Conservation (phyloP, 371 early-diverging fungal genomes). For the Mucor indicus region DNA sequence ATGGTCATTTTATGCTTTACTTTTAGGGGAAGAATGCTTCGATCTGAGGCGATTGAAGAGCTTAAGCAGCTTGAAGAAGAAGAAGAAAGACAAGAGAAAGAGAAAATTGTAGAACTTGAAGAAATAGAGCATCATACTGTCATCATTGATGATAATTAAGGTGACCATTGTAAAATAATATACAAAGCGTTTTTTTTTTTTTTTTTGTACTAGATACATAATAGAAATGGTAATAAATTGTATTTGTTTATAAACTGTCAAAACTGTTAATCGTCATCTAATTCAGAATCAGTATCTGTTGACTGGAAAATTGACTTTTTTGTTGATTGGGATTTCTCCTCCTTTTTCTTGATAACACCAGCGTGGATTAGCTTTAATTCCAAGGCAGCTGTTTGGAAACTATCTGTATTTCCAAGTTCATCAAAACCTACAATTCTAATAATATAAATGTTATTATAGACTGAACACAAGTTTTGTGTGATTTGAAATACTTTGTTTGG, state of each 20-base stretch:
- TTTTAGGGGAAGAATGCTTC: conserved; percentile 22
- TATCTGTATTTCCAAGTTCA: conserved; percentile 86
- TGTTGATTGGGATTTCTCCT: conserved; percentile 1
- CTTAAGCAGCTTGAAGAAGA: conserved; percentile 1
- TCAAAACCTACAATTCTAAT: conserved; percentile 92
- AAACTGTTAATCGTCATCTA: conserved; percentile 16
- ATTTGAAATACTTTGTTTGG: conserved; percentile 27
- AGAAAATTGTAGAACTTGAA: neutral
- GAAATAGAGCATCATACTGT: neutral
- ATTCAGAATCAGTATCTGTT: conserved; percentile 33
- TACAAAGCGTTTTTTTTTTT: too few species aligned
- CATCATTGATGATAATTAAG: too few species aligned
- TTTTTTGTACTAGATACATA: too few species aligned
- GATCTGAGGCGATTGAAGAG: conserved; percentile 17
- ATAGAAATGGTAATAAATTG: conserved; percentile 2
- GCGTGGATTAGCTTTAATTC: conserved; percentile 72
- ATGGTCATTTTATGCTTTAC: conserved; percentile 16
- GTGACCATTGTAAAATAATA: too few species aligned
- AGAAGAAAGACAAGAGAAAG: too few species aligned
- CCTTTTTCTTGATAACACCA: conserved; percentile 40
- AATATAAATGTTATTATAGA: neutral
- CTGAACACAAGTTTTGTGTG: neutral
- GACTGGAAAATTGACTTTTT: conserved; percentile 41
- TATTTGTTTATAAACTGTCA: neutral
- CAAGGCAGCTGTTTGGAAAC: conserved; percentile 75